Conservation (phyloP, 768 basidiomycete genomes). For the Solioccasus polychromus region DNA sequence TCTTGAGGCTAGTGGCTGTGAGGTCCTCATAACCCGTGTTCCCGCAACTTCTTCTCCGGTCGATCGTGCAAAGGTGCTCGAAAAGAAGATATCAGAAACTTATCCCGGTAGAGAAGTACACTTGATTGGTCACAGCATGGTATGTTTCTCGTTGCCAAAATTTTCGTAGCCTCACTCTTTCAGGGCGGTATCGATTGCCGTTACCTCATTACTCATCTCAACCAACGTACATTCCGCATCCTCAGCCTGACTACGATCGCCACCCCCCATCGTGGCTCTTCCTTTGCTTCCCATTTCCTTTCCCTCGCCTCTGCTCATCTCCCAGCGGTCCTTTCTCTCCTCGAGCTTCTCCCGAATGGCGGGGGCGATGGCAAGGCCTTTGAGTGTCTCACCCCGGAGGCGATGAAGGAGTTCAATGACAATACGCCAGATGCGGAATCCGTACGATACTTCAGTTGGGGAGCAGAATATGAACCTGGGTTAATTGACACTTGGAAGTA, state of each 20-base stretch:
- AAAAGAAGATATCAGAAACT: constrained; percentile 70
- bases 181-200: constrained; percentile 93
- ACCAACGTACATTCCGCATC: constrained; percentile 72
- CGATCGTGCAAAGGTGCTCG: constrained; percentile 89
- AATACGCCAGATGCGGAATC: constrained; percentile 74
- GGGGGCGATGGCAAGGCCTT: constrained; percentile 96
- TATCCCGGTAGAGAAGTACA: constrained; percentile 87
- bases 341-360: constrained; percentile 86
- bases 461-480: constrained; percentile 85
- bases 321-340: constrained; percentile 66
- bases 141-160: constrained; percentile 26
- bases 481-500: constrained; percentile 87
- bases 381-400: constrained; percentile 76
- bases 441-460: constrained; percentile 94
- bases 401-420: constrained; percentile 88
- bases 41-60: constrained; percentile 88
- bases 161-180: constrained; percentile 18
- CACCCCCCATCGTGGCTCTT: constrained; percentile 90
- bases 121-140: constrained; percentile 83
- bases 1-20: constrained; percentile 80
- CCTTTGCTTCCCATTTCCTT: constrained; percentile 91
- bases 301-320: constrained; percentile 63
- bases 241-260: constrained; percentile 92
- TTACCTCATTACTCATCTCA: constrained; percentile 81
- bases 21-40: constrained; percentile 91